phyloP scores from a whole-genome alignment of 805 yeast genomes.

The Isabelozyma pseudorhagii region DNA sequence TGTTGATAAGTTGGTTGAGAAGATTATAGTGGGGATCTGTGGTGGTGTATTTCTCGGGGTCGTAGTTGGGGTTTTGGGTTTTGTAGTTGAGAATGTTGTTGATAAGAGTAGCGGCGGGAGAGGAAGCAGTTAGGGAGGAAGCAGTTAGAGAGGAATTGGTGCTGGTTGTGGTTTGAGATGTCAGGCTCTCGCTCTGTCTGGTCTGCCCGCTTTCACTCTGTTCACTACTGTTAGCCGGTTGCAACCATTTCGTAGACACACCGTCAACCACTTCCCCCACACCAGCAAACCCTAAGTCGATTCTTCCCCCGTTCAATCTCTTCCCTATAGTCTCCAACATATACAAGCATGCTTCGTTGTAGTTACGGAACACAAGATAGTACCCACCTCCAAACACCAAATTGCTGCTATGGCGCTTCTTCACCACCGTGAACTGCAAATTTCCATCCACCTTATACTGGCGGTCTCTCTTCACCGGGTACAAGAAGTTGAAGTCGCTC shows the following conservation, averaged over 20 bases:
- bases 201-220: too few relatives aligned
- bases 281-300: conserved; percentile 45
- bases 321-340: conserved; percentile 48
- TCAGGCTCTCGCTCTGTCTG: too few relatives aligned
- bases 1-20: conserved; percentile 15
- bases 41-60: not conserved
- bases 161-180: too few relatives aligned
- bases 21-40: conserved; percentile 10
- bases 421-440: conserved; percentile 36
- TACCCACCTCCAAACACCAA: conserved; percentile 47
- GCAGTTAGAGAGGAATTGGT: too few relatives aligned
- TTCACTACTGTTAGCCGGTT: too few relatives aligned
- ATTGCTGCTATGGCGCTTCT: conserved; percentile 46
- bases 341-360: conserved; percentile 50
- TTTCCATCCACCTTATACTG: conserved; percentile 18
- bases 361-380: conserved; percentile 49
- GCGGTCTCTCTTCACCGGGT: conserved; percentile 32
- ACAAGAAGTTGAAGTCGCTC: conserved; percentile 39
- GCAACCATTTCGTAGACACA: too few relatives aligned
- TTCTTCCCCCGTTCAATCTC: conserved; percentile 48
- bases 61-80: not conserved
- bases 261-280: conserved; percentile 12
- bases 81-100: not conserved
- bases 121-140: too few relatives aligned
- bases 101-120: conserved; percentile 1